Evolutionary conservation across 2,329 filamentous ascomycete genomes (phyloP), one percentile per base, ranked within the genome.

Genomic region (Colletotrichum eleusines): DNA sequence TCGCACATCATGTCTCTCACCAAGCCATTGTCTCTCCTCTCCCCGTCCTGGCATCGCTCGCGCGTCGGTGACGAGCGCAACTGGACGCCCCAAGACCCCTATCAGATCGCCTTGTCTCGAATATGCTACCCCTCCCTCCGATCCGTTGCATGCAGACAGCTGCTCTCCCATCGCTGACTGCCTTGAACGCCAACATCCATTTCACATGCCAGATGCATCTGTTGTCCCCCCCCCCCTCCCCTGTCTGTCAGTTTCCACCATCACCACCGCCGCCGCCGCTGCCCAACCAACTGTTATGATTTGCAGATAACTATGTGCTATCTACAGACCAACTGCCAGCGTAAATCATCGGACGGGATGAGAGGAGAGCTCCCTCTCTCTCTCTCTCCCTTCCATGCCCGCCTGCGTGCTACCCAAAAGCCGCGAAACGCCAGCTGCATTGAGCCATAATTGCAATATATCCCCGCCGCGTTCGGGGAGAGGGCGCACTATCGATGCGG

Each of bases 171-270:
- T n/a, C 26, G 42, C 58, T 61, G 31, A 26, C 50, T 67, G 33
- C 16, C 26, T 51, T 31, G 61, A 53, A n/a, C 51, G 51, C 42
- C 51, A 57, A 51, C n/a, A 20, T 57, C 42, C 28, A 23, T 26
- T 68, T 65, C 61, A 69, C 61, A 69, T 69, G 66, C 53, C 44
- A 63, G 33, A 26, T 50, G 54, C 46, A 44, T 23, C 58, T 23
- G 20, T 23, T 26, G 11, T 42, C 11, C 40, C 40, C 42, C 46
- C 35, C 16, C 42, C 40, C 42, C 46, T n/a, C 16, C 57, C 40
- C 26, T 44, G 35, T 26, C 42, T 18, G n/a, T n/a, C n/a, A 38
- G 31, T 33, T 28, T 42, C 28, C 28, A n/a, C 42, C 42, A 26
- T 5, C 28, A 42, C 60, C 51, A 20, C 33, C 20, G n/a, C n/a